Percentiles rank a stretch among this genome's conserved stretches.
Evolutionary conservation across 306 rosid species (phyloP).

Genomic region (Urtica urens): DNA sequence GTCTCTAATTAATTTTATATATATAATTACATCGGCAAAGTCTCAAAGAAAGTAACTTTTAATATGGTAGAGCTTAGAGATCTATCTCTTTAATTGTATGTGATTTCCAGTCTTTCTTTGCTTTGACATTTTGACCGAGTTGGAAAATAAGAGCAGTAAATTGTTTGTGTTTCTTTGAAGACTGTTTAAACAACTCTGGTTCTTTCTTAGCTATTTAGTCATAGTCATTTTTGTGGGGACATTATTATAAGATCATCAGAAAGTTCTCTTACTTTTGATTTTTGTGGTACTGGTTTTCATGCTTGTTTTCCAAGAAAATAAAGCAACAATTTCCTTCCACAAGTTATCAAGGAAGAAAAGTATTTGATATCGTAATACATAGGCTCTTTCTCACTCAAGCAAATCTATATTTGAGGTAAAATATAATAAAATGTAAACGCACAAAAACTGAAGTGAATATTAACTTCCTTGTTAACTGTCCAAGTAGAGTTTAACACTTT

Average conservation of each 20-base stretch:
- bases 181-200: no score
- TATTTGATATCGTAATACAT: no score
- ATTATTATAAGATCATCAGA: slow-evolving; percentile 22
- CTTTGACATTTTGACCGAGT: neutral
- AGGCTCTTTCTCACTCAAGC: no score
- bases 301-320: slow-evolving; percentile 7
- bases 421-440: no score
- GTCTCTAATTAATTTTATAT: neutral
- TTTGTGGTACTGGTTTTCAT: slow-evolving; percentile 19
- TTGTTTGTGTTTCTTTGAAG: neutral
- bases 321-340: no score
- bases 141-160: neutral
- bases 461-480: no score
- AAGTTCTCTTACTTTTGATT: slow-evolving; percentile 37
- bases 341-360: no score
- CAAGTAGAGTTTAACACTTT: no score
- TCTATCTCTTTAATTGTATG: neutral
- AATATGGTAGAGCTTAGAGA: slow-evolving; percentile 1
- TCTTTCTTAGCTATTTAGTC: neutral
- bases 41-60: slow-evolving; percentile 7
- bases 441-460: no score
- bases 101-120: neutral
- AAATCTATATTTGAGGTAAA: no score
- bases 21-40: neutral
- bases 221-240: slow-evolving; percentile 25